Base-by-base conservation (phyloP, 768 basidiomycete species). In the Cystofilobasidium ferigula region DNA sequence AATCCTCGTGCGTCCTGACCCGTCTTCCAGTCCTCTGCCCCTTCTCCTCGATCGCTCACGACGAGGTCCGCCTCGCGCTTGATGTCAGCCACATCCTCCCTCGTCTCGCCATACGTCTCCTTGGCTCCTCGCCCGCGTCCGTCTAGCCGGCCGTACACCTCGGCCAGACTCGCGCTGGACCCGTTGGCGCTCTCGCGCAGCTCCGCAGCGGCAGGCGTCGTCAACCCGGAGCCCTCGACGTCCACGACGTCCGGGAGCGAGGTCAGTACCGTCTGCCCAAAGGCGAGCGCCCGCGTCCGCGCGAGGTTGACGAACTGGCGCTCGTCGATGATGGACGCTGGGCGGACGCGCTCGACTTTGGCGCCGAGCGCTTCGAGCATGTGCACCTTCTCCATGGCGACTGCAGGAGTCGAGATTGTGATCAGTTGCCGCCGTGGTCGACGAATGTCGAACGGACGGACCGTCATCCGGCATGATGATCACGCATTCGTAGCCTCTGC, bases 241-340 rank as follows among this genome's bases (percentile, higher is more conserved):
- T 62, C 48, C 32, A 51, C 61, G 2, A 63, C 57, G 26, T 61
- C 65, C 2, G 65, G 59, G 3, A 67, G 57, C 0, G 67, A 51
- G 20, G 65, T 70, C 18, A 77, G 63, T 48, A 80, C 77, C 18
- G 74, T 72, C 24, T 74, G 71, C 9, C 88, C 87, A 69, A 93
- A 97, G 58, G 83, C 80, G 60, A 81, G 78, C 0, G 94, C 95
- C 20, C 85, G 82, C 71, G 85, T 82, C 34, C 85, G 81, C 0
- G 94, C 95, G 42, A 95, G 81, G 76, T 99, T 99, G 89, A 86
- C 85, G 72, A 85, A 86, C 83, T 86, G 69, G 14, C 2, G 58
- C 77, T 90, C 89, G 78, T 98, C 94, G 16, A 99, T 87, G 68
- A 98, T 97, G 71, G 92, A 94, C 5, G 89, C 88, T 5, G 91